Base-by-base conservation (phyloP, 148 eudicot genomes). In the Dysphania ambrosioides region DNA sequence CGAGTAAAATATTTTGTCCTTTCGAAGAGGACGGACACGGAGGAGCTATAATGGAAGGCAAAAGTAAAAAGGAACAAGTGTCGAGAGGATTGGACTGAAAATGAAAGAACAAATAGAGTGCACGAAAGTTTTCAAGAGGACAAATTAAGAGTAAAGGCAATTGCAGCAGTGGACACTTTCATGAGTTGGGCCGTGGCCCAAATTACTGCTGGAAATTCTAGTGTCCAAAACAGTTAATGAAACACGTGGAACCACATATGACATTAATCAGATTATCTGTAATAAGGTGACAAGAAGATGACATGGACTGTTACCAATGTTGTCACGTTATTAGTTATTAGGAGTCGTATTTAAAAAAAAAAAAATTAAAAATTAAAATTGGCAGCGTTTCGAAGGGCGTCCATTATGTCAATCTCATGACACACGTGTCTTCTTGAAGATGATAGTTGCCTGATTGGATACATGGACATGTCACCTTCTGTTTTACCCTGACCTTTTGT, bases 111-210 rank as follows among this genome's bases (percentile, higher is more conserved):
- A 60, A 59, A 26, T 24, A 3, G 2, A 55, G n/a, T 2, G 27
- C 31, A 58, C 30, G 8, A 58, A 26, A 58, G 12, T 24, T 58
- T 24, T 58, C 1, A 58, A 27, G 34, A 31, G 15, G 49, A 42
- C 49, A 42, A 60, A 62, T 18, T 0, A 61, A 11, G 36, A 59
- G 11, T 3, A 27, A 3, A 59, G 3, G n/a, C n/a, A n/a, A n/a
- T n/a, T n/a, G n/a, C n/a, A n/a, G n/a, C n/a, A n/a, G n/a, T n/a
- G n/a, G n/a, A n/a, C 67, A 32, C 23, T 34, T 32, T 4, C 1
- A 63, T 19, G 2, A 40, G 8, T 68, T 68, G 72, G 72, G 72
- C 72, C 58, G 36, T 47, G 72, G 72, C 57, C 72, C 58, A 68
- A 44, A 44, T 30, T 7, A 47, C 11, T 47, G 53, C 6, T 68